Base-by-base conservation (phyloP, 164 flowering plant species). In the Umbilicus rupestris region DNA sequence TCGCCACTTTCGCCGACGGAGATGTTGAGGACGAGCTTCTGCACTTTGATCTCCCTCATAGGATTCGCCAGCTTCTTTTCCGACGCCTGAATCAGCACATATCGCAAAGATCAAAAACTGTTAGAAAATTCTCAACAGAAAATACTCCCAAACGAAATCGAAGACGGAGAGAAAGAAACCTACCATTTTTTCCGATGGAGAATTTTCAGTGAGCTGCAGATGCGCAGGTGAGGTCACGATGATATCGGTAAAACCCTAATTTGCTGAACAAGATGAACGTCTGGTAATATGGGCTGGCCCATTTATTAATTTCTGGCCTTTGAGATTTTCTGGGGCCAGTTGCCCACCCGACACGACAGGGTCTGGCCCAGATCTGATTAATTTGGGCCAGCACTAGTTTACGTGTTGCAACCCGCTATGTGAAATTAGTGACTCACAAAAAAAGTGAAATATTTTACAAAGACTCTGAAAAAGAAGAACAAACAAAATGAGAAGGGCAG, bases 1-100 rank as follows among this genome's bases (percentile, higher is more conserved):
- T 49, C 55, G 55, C 55, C 55, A 49, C 55, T 49, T 26, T 49
- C 55, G 6, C 55, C 55, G 11, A 49, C 55, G 26, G 55, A 49
- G 26, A 49, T 49, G 28, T 49, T 49, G 55, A 49, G 55, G 55
- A 49, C 28, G 26, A 49, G 26, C 22, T 49, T 49, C 28, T 49
- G 28, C 4, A 49, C 55, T 26, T 49, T 49, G 26, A 49, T 49
- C 26, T 49, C 55, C 55, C 55, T 49, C 55, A 49, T 49, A 0
- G 55, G 55, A 8, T 49, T 49, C 28, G 55, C 24, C 26, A 49
- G 55, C 55, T 49, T 49, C 55, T 49, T 49, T 26, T 49, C 28
- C 28, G 55, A 49, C 26, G 55, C 55, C 55, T 45, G 49, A 14
- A 45, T 16, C 49, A 45, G 2, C 19, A 45, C 37, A 33, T 6